Evolutionary conservation across 2,329 filamentous ascomycete species (phyloP).

Genomic region (Xylariaceae sp.): DNA sequence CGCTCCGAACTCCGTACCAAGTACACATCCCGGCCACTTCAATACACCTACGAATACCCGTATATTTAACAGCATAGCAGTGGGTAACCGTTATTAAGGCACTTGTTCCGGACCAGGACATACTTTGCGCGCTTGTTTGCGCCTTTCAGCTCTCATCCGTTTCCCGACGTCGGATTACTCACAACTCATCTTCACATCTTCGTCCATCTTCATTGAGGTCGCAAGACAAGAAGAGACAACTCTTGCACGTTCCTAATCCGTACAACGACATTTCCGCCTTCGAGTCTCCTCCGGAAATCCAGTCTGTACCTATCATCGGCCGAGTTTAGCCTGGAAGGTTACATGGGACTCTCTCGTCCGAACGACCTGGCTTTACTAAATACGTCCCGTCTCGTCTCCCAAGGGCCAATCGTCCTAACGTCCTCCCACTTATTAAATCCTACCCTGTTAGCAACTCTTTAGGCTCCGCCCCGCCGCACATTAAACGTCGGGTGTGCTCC

Average conservation of each 20-base stretch:
- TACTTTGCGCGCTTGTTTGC: no score
- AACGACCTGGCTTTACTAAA: no score
- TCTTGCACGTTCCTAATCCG: no score
- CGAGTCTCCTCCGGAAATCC: no score
- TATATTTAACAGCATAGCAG: not conserved
- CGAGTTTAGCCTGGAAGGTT: not conserved
- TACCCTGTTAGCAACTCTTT: not conserved
- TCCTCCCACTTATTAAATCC: not conserved
- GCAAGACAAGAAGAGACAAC: no score
- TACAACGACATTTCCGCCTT: no score
- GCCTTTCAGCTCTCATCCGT: not conserved
- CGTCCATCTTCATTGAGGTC: no score
- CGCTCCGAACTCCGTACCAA: no score
- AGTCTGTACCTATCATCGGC: no score
- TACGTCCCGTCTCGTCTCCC: no score
- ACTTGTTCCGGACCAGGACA: not conserved
- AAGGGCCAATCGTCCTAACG: no score
- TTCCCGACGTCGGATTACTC: not conserved
- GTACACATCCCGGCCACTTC: not conserved
- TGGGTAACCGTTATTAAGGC: not conserved
- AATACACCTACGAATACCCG: not conserved
- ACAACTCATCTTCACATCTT: no score
- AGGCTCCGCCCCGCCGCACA: slow-evolving; percentile 2
- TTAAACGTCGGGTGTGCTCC: slow-evolving; percentile 1
- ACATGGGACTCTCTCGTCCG: not conserved